Conservation (phyloP, 306 rosid genomes). For the Pyrus bretschneideri region DNA sequence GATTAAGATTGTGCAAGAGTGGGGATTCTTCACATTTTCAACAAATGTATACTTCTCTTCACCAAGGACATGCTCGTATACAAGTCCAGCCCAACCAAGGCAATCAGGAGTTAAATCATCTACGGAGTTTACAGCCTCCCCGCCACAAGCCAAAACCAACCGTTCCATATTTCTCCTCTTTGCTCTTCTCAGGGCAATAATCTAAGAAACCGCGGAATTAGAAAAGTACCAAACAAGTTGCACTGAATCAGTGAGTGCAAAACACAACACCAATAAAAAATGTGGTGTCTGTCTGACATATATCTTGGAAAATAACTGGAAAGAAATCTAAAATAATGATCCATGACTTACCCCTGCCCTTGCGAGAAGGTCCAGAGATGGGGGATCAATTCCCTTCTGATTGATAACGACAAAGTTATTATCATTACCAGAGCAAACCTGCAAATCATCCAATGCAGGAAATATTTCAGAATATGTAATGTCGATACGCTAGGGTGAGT, state of each 20-base stretch:
- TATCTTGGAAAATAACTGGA: not conserved
- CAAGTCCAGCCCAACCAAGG: constrained; percentile 99
- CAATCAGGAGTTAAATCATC: constrained; percentile 84
- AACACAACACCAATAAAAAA: not conserved
- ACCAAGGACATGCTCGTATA: constrained; percentile 92
- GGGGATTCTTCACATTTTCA: constrained; percentile 88
- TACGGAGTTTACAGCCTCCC: constrained; percentile 90
- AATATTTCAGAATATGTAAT: not conserved
- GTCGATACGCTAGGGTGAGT: not conserved
- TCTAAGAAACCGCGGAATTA: constrained; percentile 29
- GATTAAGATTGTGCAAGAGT: constrained; percentile 91
- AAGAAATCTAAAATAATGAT: not conserved
- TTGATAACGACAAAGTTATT: constrained; percentile 76
- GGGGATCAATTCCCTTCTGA: constrained; percentile 98
- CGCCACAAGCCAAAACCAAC: constrained; percentile 96
- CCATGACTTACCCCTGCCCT: constrained; percentile 83
- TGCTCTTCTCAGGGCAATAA: constrained; percentile 94
- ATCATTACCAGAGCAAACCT: constrained; percentile 81
- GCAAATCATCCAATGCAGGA: constrained; percentile 11
- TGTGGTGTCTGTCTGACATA: not conserved
- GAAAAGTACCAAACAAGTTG: not conserved
- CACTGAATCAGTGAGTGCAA: not conserved
- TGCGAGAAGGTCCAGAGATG: constrained; percentile 88
- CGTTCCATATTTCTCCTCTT: constrained; percentile 99
- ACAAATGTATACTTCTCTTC: constrained; percentile 95